phyloP scores from a whole-genome alignment of 2,329 filamentous ascomycete genomes.

The Colletotrichum scovillei region DNA sequence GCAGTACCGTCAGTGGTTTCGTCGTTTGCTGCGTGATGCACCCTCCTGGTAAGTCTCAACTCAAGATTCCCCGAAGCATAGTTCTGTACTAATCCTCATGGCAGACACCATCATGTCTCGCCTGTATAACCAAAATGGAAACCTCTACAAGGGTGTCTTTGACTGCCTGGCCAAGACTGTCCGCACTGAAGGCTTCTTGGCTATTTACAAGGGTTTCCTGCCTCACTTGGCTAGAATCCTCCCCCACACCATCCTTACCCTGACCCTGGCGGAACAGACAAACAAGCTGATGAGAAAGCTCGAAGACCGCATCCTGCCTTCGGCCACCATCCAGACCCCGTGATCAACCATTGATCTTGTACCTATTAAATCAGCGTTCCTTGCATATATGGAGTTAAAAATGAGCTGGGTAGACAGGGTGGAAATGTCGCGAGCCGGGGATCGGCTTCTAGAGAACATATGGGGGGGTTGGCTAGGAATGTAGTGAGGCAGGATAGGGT shows the following conservation, averaged over 20 bases:
- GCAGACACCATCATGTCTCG: conserved; percentile 96
- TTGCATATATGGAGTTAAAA: conserved; percentile 35
- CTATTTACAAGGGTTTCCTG: conserved; percentile 98
- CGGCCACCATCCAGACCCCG: conserved; percentile 46
- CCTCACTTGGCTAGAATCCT: conserved; percentile 94
- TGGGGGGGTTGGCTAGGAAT: background rate
- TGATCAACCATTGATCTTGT: conserved; percentile 33
- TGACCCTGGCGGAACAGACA: conserved; percentile 95
- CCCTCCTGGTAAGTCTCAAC: conserved; percentile 76
- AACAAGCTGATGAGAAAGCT: conserved; percentile 89
- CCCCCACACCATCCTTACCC: conserved; percentile 93
- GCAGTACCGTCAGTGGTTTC: conserved; percentile 90
- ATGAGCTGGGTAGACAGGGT: conserved; percentile 13
- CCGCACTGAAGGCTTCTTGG: conserved; percentile 88
- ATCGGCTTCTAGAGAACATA: conserved; percentile 6
- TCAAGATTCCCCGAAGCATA: background rate
- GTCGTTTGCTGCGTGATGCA: conserved; percentile 99
- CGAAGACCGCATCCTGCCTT: conserved; percentile 69
- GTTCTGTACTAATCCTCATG: conserved; percentile 19
- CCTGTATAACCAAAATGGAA: conserved; percentile 98
- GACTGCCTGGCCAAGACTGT: conserved; percentile 94
- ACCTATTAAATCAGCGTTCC: conserved; percentile 31
- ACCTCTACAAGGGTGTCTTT: conserved; percentile 92
- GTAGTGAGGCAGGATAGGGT: background rate
- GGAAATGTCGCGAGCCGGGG: conserved; percentile 7